Base-by-base conservation (phyloP, 768 basidiomycete genomes). In the Naganishia antarctica region DNA sequence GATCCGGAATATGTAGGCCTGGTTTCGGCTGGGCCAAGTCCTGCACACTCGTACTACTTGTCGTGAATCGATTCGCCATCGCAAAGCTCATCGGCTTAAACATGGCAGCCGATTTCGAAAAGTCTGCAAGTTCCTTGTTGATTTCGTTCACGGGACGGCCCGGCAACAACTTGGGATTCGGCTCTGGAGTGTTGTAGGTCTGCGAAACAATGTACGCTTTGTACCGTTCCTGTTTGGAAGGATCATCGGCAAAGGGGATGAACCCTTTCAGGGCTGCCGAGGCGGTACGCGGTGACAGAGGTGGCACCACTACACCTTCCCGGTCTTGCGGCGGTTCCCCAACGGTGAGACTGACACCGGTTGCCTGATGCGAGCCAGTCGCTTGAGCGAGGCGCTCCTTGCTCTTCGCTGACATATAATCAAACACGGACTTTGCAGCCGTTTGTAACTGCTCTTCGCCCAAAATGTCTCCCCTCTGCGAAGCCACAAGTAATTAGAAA, bases 11-110 rank as follows among this genome's bases (percentile, higher is more conserved):
- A 60, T 78, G 75, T 43, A 81, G 65, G 7, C 80, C 80, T 8
- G 80, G 71, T 70, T 74, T 74, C 9, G 78, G 74, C 60, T 77
- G 72, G 44, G 74, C 74, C 34, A 75, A 66, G 67, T 77, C 77
- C 1, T 69, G 66, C 0, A 66, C 67, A 12, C 75, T 73, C 15
- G 86, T 81, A 0, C 83, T 83, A 0, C 90, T 89, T 63, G 84
- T 87, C 5, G 88, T 91, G 77, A 98, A 98, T n/a, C 94, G 83
- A 23, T 86, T 87, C 0, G 91, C 91, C 90, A 98, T 97, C 16
- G 90, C 90, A 2, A 88, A 90, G 0, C 86, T 84, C 69, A 93
- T 84, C 0, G 96, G 96, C 70, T 91, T 91, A 80, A 97, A 98
- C 29, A 98, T 84, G 26, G 83, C 79, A 0, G 94, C 94, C 0